Base-by-base conservation (phyloP, 768 basidiomycete genomes). In the Pleurotus cornucopiae region DNA sequence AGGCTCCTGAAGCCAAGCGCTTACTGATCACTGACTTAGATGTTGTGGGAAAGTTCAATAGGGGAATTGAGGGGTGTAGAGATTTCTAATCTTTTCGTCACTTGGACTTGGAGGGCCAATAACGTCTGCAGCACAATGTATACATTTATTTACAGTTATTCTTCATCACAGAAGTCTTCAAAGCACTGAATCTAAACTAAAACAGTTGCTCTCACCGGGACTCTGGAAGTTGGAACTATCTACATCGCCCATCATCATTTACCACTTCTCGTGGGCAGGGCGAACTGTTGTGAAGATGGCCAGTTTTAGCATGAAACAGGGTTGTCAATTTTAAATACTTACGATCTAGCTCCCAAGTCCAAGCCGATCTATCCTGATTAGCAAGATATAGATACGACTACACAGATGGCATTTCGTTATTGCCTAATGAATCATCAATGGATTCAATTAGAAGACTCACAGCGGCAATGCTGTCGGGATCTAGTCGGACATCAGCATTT, bases 301-400 rank as follows among this genome's bases (percentile, higher is more conserved):
- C 46, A 23, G 44, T 23, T 12, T 30, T 37, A 34, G 30, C 7
- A 58, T 39, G 14, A 37, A 26, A 18, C 1, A 16, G n/a, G 25
- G 54, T 20, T 21, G 11, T 9, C 16, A 41, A 25, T 13, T 46
- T 41, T 16, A n/a, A 49, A 20, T 16, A 71, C 88, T 73, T 63
- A 89, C 89, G 73, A 60, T 91, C 89, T 23, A 91, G 74, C 64
- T 91, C 89, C 88, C 88, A 91, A 7, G 86, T 85, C 85, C 81
- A 88, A 7, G 86, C 80, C 34, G 85, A 86, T 26, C 81, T 76
- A 54, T 88, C 85, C 69, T 90, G 89, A 49, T 82, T 78, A 5
- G 73, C 78, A 18, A 91, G 80, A 64, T 79, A 81, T 34, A 87
- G 70, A 62, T 89, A 89, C 2, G 84, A 71, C 88, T 90, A 44